Base-by-base conservation (phyloP, 2,329 filamentous ascomycete genomes). In the Fusarium sp. region DNA sequence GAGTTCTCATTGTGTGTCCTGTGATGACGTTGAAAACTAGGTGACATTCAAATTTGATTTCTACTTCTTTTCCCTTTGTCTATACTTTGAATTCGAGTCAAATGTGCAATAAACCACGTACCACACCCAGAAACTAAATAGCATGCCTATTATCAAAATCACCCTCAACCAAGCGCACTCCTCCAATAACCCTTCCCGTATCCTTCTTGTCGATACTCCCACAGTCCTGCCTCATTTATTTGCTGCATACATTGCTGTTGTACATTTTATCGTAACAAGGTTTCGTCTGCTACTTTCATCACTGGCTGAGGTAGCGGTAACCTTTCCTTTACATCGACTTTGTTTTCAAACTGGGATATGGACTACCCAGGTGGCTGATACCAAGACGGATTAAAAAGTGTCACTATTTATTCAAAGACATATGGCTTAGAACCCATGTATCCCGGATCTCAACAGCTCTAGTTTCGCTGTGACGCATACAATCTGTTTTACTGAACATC, bases 151-250 rank as follows among this genome's bases (percentile, higher is more conserved):
- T 21, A 8, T 30, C 1, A 8, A 82, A 80, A 11, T 80, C 72
- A 1, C 37, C 33, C 30, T 74, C 56, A 0, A 50, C 37, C 23
- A 82, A 42, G 1, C 79, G 46, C 9, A 78, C 68, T 2, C 81
- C 82, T 15, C 81, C 77, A 7, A 86, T 60, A 4, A 85, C 73
- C 28, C 72, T 81, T 0, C 84, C 85, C 63, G 84, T 72, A 30
- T 87, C 84, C 0, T 85, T 86, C 71, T 82, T 84, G 11, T 80
- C 79, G 15, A 86, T 85, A 0, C 64, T 69, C 13, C 81, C 74
- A 11, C 84, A 80, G 19, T 85, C 79, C 5, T 80, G 75, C 1
- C 85, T 79, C 3, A 86, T 3, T 10, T 28, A 3, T 3, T 2
- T 21, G 19, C 5, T 9, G 0, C 9, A 46, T 28, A 16, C 3